Base-by-base conservation (phyloP, 2,329 filamentous ascomycete genomes). In the Cercospora canescens region DNA sequence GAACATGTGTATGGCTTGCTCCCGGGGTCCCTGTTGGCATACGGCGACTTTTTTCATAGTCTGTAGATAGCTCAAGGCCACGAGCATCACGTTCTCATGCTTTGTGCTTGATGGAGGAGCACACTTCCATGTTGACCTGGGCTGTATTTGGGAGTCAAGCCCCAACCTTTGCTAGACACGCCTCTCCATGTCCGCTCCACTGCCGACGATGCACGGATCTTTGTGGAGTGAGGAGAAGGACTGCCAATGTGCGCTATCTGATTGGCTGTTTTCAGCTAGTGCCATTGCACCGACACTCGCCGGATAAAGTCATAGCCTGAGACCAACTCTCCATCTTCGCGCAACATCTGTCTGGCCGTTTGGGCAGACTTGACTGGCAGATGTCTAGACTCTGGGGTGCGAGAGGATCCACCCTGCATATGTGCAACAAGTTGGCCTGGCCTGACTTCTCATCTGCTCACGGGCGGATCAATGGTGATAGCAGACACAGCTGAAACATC, bases 381-480 rank as follows among this genome's bases (percentile, higher is more conserved):
- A 62, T 54, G 60, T 34, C 60, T 62, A 28, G 57, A 60, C 39
- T 35, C n/a, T 54, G 60, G 48, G 41, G n/a, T 21, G 60, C 28
- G 35, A 30, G 18, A 30, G 30, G 34, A 34, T 52, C 41, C 59
- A 52, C 59, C 26, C 28, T 30, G 18, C 37, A 48, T 35, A 24
- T 28, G 21, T 4, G 18, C 28, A 61, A 12, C 32, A 24, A 45
- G 26, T 58, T 30, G 58, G 52, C 30, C 58, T 65, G 58, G 57
- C 63, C 63, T 65, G 63, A 58, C 18, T 37, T 39, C 60, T 62
- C 59, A 59, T 32, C 21, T 62, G 59, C 37, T 48, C 24, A 16
- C n/a, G 45, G 45, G 24, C 24, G 28, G 45, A 52, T 52, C 45
- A 52, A 52, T 50, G 45, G 45, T 35, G 39, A 60, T 45, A 18